Base-by-base conservation (phyloP, 768 basidiomycete species). In the Termitomyces sp. region DNA sequence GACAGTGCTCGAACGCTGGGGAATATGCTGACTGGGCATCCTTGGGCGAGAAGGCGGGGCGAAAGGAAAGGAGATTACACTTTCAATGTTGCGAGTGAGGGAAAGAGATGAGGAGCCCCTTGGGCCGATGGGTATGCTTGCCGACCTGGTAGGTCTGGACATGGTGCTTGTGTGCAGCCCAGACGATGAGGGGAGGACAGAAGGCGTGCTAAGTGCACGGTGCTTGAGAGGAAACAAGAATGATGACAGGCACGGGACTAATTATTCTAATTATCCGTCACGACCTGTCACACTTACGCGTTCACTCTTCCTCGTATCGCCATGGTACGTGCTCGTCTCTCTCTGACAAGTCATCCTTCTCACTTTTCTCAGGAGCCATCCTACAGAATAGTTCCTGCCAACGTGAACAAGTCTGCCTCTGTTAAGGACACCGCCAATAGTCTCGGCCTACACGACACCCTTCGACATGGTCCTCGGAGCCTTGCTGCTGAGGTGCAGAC, bases 391-490 rank as follows among this genome's bases (percentile, higher is more conserved):
- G 83, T 88, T 2, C 92, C 92, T 16, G 72, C 78, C 6, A 65
- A 68, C 55, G 68, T 72, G 44, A 67, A 79, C 52, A 86, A 88
- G 71, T 74, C 81, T 13, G 90, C 88, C 2, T 84, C 90, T 5
- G 68, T 90, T 48, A 73, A 81, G 60, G 80, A 86, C 69, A 92
- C 86, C 6, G 81, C 84, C 54, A 89, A 88, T 72, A 80, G 80
- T 62, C 75, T 92, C 55, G 95, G 95, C 42, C 78, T 94, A 1
- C 96, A 97, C 70, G 94, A 98, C 71, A 85, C 91, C 3, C 81
- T 99, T 57, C 81, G 84, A 54, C 86, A 95, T 73, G 96, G 96
- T 3, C 86, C 88, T 22, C 84, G 89, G 59, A 92, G 80, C 66
- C 81, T 98, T 61, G 89, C 89, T 0, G 81, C 88, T 20, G 88